Conservation (phyloP, 2,329 filamentous ascomycete genomes). For the Aschersonia sp. region DNA sequence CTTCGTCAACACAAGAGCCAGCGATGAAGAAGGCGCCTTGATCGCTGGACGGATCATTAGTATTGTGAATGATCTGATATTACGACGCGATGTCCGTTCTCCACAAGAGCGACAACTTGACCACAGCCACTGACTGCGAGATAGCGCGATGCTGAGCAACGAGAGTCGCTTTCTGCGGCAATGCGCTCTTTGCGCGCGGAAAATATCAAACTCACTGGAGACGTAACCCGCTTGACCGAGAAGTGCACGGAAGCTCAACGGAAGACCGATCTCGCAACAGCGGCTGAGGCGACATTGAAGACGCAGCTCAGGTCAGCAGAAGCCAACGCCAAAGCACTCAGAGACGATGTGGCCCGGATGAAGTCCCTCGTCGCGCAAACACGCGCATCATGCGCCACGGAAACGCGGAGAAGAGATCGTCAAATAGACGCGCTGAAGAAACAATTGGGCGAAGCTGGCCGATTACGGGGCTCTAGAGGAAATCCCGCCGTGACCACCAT, state of each 20-base stretch:
- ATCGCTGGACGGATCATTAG: conserved; percentile 83
- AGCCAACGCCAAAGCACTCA: conserved; percentile 56
- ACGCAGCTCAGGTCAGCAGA: conserved; percentile 62
- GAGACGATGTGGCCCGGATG: conserved; percentile 69
- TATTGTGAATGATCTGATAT: conserved; percentile 81
- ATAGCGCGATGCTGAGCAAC: conserved; percentile 78
- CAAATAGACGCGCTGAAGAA: conserved; percentile 82
- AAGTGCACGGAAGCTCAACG: conserved; percentile 40
- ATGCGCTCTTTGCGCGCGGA: conserved; percentile 65
- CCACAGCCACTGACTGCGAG: conserved; percentile 4
- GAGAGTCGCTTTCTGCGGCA: conserved; percentile 67
- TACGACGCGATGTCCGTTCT: conserved; percentile 63
- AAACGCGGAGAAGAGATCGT: conserved; percentile 78
- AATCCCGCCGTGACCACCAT: conserved; percentile 42
- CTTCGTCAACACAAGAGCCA: conserved; percentile 59
- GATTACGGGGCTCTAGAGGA: conserved; percentile 41
- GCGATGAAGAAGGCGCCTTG: conserved; percentile 36
- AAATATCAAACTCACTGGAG: conserved; percentile 55
- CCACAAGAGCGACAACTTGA: background rate
- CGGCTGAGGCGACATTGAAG: conserved; percentile 56
- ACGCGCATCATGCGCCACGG: conserved; percentile 73
- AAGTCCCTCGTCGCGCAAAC: conserved; percentile 72
- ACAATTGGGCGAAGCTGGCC: conserved; percentile 59
- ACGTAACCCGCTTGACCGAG: conserved; percentile 45
- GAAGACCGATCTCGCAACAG: conserved; percentile 43